Evolutionary conservation across 2,329 filamentous ascomycete genomes (phyloP).

Genomic region (Zasmidium angulare): DNA sequence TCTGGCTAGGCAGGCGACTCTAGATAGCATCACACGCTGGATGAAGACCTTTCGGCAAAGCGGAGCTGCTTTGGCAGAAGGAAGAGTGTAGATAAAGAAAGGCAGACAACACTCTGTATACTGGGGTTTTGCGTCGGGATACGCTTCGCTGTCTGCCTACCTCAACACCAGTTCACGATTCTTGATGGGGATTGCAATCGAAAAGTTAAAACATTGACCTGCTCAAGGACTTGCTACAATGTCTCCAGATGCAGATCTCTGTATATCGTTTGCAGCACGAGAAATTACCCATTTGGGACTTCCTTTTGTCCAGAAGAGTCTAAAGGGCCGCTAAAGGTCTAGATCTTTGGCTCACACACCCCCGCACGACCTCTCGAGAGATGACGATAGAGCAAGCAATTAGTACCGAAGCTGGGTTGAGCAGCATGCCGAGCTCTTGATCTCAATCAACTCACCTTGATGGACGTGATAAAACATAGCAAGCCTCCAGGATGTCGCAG

Average conservation of each 20-base stretch:
- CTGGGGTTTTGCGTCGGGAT: no score
- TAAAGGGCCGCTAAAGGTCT: neutral
- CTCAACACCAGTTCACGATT: no score
- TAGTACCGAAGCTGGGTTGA: neutral
- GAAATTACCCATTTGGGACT: no score
- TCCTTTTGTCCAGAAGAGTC: neutral
- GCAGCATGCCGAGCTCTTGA: no score
- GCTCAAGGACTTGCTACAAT: no score
- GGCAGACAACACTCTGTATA: neutral
- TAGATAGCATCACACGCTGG: neutral
- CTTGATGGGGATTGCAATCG: no score
- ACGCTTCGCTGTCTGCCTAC: no score
- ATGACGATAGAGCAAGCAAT: neutral
- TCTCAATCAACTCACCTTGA: neutral
- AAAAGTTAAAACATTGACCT: no score
- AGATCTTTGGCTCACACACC: neutral
- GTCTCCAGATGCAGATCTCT: no score
- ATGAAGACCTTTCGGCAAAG: neutral
- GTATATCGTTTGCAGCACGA: no score
- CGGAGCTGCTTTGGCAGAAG: neutral
- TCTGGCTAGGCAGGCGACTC: neutral
- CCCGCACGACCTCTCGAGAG: neutral
- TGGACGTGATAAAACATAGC: neutral
- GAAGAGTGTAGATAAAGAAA: neutral
- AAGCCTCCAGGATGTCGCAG: constrained; percentile 12